Evolutionary conservation across 2,329 filamentous ascomycete genomes (phyloP).

Genomic region (Stemphylium beticola): DNA sequence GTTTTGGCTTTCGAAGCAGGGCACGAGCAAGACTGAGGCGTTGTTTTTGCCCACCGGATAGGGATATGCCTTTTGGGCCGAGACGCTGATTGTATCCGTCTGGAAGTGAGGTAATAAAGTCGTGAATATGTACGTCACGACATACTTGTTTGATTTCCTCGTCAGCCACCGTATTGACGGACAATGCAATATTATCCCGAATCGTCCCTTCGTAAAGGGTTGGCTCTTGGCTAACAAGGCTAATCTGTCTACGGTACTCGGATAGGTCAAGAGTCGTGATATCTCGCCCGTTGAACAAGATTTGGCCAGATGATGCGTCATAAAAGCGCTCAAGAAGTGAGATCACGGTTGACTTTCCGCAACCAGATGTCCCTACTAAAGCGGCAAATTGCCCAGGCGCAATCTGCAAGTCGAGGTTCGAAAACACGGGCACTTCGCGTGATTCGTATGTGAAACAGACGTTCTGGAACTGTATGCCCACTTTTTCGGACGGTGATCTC

Average conservation of each 20-base stretch:
- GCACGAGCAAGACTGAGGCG: constrained; percentile 43
- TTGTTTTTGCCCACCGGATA: constrained; percentile 47
- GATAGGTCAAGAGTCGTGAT: constrained; percentile 45
- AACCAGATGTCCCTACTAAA: constrained; percentile 70
- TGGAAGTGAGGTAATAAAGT: constrained; percentile 46
- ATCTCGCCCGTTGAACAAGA: constrained; percentile 59
- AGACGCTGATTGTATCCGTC: constrained; percentile 44
- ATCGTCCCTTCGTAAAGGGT: constrained; percentile 54
- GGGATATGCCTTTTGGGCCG: constrained; percentile 43
- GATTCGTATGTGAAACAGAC: constrained; percentile 95
- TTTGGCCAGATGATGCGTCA: constrained; percentile 67
- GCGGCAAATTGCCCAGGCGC: constrained; percentile 71
- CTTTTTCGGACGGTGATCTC: constrained; percentile 17
- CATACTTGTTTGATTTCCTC: constrained; percentile 41
- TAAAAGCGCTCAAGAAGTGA: constrained; percentile 70
- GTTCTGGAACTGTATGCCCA: constrained; percentile 80
- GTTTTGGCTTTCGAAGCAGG: constrained; percentile 36
- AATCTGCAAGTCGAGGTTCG: constrained; percentile 54
- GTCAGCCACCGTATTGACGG: constrained; percentile 38
- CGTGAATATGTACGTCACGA: constrained; percentile 47
- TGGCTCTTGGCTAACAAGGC: constrained; percentile 56
- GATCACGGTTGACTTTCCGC: constrained; percentile 76
- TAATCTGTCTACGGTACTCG: constrained; percentile 50
- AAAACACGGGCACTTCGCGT: constrained; percentile 71
- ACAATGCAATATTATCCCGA: constrained; percentile 48